Evolutionary conservation across 306 rosid species (phyloP).

Genomic region (Citrullus mucosospermus): DNA sequence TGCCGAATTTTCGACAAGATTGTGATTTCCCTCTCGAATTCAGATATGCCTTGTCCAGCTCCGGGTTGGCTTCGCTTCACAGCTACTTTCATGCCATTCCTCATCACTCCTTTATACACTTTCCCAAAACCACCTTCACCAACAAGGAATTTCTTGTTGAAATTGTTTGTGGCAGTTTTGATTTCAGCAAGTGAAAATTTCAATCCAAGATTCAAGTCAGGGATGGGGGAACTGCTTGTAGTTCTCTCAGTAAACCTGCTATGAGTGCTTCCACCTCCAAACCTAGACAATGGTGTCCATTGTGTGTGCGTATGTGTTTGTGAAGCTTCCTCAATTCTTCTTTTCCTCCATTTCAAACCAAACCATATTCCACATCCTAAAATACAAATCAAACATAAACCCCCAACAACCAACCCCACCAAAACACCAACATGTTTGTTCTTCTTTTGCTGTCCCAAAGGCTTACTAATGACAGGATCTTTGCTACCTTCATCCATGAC

Average conservation of each 20-base stretch:
- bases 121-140: slow-evolving; percentile 46
- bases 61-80: slow-evolving; percentile 40
- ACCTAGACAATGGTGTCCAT: slow-evolving; percentile 24
- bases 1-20: slow-evolving; percentile 41
- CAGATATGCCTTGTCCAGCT: slow-evolving; percentile 38
- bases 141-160: slow-evolving; percentile 18
- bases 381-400: slow-evolving; percentile 12
- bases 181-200: slow-evolving; percentile 27
- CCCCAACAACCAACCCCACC: slow-evolving; percentile 24
- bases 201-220: slow-evolving; percentile 23
- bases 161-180: slow-evolving; percentile 27
- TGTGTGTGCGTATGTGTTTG: neutral
- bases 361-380: slow-evolving; percentile 8
- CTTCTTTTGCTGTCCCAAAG: neutral
- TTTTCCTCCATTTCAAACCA: slow-evolving; percentile 15
- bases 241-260: slow-evolving; percentile 16
- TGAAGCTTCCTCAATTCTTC: slow-evolving; percentile 9
- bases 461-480: neutral
- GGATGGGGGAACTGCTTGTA: slow-evolving; percentile 12
- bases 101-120: slow-evolving; percentile 11
- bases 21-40: slow-evolving; percentile 36
- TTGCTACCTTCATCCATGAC: neutral
- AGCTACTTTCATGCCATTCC: slow-evolving; percentile 26
- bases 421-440: neutral
- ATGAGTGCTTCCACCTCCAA: slow-evolving; percentile 36